phyloP scores from a whole-genome alignment of 257 asterid genomes.

The Knoxia roxburghii region DNA sequence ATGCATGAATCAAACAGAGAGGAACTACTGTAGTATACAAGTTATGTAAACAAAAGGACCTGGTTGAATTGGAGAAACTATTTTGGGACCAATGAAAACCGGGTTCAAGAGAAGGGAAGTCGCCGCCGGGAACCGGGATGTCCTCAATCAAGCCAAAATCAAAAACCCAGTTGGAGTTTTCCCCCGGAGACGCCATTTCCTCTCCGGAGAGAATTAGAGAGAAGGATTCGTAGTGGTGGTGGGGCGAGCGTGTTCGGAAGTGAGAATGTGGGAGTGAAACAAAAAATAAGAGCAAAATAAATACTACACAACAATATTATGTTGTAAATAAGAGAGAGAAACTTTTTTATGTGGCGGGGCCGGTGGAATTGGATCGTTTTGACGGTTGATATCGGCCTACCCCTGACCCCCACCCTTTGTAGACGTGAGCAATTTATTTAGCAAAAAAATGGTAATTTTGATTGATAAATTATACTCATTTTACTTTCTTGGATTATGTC shows the following conservation, averaged over 20 bases:
- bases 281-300: too few relatives aligned
- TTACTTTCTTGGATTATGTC: too few relatives aligned
- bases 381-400: constrained; percentile 10
- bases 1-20: neutral
- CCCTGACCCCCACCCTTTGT: constrained; percentile 3
- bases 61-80: constrained; percentile 22
- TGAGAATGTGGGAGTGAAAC: neutral
- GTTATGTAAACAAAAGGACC: constrained; percentile 20
- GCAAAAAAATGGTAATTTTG: too few relatives aligned
- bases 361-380: constrained; percentile 10
- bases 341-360: constrained; percentile 12
- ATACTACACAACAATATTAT: too few relatives aligned
- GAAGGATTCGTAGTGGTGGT: neutral
- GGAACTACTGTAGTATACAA: neutral
- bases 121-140: constrained; percentile 25
- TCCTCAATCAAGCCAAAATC: constrained; percentile 42
- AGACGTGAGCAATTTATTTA: too few relatives aligned
- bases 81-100: constrained; percentile 31
- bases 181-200: constrained; percentile 38
- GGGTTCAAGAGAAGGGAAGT: constrained; percentile 31
- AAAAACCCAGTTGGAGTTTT: constrained; percentile 38
- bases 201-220: constrained; percentile 8
- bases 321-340: neutral
- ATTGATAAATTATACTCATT: too few relatives aligned
- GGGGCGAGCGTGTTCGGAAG: neutral